phyloP scores from a whole-genome alignment of 108 stramenopile species.

The Ochromonas danica region DNA sequence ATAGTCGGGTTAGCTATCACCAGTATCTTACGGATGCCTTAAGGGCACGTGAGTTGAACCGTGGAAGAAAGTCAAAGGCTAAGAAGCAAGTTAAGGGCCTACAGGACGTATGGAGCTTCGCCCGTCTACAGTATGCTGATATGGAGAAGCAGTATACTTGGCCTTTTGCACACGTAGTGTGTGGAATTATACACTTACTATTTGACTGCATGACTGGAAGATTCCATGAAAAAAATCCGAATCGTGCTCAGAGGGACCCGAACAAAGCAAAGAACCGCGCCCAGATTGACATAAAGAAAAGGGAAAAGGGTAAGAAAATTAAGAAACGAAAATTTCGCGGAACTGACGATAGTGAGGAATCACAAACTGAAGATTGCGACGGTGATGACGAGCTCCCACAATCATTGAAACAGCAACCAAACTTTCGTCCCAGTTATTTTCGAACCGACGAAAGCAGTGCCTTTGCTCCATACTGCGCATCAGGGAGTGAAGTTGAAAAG shows the following conservation, averaged over 20 bases:
- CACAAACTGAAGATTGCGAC: slow-evolving; percentile 8
- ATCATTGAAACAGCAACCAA: slow-evolving; percentile 5
- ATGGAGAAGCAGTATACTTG: slow-evolving; percentile 27
- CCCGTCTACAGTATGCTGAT: slow-evolving; percentile 27
- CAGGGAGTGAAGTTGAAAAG: neutral
- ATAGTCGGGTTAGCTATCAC: slow-evolving; percentile 8
- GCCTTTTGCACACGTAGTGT: slow-evolving; percentile 10
- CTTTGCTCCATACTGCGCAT: neutral
- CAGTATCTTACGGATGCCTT: slow-evolving; percentile 8
- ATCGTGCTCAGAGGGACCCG: neutral
- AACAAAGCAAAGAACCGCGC: slow-evolving; percentile 4
- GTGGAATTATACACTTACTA: neutral
- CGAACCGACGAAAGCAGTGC: neutral
- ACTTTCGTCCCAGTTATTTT: slow-evolving; percentile 5
- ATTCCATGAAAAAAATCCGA: neutral
- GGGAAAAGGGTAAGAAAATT: slow-evolving; percentile 17
- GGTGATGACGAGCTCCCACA: slow-evolving; percentile 30
- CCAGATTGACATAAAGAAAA: slow-evolving; percentile 8
- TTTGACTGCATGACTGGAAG: neutral
- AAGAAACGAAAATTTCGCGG: slow-evolving; percentile 15
- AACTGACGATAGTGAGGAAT: slow-evolving; percentile 18
- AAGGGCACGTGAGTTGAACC: neutral
- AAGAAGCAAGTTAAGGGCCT: slow-evolving; percentile 11
- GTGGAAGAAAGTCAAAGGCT: slow-evolving; percentile 15
- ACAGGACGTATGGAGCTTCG: slow-evolving; percentile 2